Evolutionary conservation across 2,329 filamentous ascomycete species (phyloP).

Genomic region (Rugonectria rugulosa): DNA sequence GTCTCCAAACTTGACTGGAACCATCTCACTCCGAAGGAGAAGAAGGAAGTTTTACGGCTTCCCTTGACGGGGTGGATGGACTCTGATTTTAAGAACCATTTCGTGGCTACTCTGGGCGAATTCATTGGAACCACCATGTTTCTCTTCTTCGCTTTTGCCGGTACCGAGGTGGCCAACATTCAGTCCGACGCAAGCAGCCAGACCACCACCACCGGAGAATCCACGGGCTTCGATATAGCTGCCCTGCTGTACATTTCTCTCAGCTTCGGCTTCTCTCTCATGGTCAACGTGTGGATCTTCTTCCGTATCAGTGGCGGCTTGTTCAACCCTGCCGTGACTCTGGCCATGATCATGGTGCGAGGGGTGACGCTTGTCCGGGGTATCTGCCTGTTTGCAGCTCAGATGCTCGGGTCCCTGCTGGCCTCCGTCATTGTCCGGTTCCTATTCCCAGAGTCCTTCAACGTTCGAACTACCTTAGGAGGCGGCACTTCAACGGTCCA

Average conservation of each 20-base stretch:
- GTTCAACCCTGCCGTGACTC: conserved; percentile 52
- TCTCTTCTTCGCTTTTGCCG: conserved; percentile 53
- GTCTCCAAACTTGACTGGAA: conserved; percentile 47
- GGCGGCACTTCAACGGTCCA: conserved; percentile 50
- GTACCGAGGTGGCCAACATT: conserved; percentile 51
- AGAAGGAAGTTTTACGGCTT: conserved; percentile 52
- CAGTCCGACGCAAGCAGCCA: conserved; percentile 39
- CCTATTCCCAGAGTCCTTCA: conserved; percentile 54
- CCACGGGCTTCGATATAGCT: conserved; percentile 52
- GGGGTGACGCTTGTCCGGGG: conserved; percentile 56
- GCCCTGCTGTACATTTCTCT: conserved; percentile 53
- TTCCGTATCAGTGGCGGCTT: conserved; percentile 53
- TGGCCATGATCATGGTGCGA: conserved; percentile 60
- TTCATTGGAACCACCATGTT: conserved; percentile 53
- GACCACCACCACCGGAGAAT: conserved; percentile 52
- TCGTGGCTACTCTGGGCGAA: conserved; percentile 48
- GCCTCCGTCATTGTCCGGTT: conserved; percentile 51
- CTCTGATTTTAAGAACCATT: conserved; percentile 54
- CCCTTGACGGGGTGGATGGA: conserved; percentile 57
- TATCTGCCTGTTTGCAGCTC: conserved; percentile 56
- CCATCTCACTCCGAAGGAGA: conserved; percentile 48
- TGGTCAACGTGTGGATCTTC: conserved; percentile 58
- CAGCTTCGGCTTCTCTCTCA: conserved; percentile 52
- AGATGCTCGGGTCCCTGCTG: conserved; percentile 56
- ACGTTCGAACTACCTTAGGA: conserved; percentile 51